phyloP scores from a whole-genome alignment of 1,139 yeast species.

The Geotrichum siamense region DNA sequence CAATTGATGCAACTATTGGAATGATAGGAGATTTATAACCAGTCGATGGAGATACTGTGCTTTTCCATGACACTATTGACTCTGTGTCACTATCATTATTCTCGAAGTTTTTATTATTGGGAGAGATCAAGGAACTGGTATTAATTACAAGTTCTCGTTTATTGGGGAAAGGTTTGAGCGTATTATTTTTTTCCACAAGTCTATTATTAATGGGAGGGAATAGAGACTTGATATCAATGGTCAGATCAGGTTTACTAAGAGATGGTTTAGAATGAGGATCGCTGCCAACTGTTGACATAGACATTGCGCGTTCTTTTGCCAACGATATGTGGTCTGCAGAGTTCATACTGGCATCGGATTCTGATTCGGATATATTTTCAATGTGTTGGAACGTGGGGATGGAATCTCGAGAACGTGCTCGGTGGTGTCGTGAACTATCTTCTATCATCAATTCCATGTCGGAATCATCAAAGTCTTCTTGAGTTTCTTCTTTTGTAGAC shows the following conservation, averaged over 20 bases:
- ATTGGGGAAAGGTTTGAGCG: neutral
- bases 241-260: no score
- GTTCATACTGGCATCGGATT: neutral
- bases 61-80: no score
- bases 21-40: no score
- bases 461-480: no score
- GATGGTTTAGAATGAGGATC: neutral
- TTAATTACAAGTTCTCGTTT: slow-evolving; percentile 1
- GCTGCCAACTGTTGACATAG: neutral
- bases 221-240: neutral
- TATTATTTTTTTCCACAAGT: neutral
- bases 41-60: no score
- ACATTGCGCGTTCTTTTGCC: neutral
- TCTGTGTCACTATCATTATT: neutral
- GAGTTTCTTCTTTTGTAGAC: no score
- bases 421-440: no score
- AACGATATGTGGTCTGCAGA: neutral
- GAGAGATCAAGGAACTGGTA: slow-evolving; percentile 1
- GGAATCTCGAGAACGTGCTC: no score
- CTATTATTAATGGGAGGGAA: neutral
- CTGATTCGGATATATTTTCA: neutral
- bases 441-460: no score
- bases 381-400: neutral
- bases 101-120: slow-evolving; percentile 2
- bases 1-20: no score